Evolutionary conservation across 2,329 filamentous ascomycete species (phyloP).

Genomic region (Cordyceps pruinosa): DNA sequence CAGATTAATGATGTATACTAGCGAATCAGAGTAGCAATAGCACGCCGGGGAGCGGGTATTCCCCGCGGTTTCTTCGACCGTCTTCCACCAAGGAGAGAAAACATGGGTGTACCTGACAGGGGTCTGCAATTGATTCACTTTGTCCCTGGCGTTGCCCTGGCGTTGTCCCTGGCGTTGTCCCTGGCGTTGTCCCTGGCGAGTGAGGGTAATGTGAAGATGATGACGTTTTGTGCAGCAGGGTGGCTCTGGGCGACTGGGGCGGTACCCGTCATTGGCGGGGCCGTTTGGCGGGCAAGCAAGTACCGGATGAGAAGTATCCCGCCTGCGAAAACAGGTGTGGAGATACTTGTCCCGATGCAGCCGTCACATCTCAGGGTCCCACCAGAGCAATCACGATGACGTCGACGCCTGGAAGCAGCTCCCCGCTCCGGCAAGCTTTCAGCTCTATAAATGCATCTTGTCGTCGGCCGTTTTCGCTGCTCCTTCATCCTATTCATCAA

Average conservation of each 20-base stretch:
- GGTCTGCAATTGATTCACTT: background rate
- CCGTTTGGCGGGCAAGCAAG: background rate
- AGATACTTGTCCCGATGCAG: background rate
- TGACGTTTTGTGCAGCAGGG: constrained; percentile 6
- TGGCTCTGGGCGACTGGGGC: background rate
- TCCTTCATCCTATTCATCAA: constrained; percentile 1
- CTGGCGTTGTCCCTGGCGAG: background rate
- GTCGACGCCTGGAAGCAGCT: constrained; percentile 11
- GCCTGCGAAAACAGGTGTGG: background rate
- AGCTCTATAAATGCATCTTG: constrained; percentile 10
- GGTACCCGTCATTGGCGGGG: constrained; percentile 8
- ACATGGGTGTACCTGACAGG: constrained; percentile 9
- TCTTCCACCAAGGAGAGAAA: constrained; percentile 4
- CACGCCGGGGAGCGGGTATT: background rate
- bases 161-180: no score
- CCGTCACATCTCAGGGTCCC: constrained; percentile 7
- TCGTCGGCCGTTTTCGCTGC: background rate
- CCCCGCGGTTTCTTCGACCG: background rate
- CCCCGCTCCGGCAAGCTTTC: constrained; percentile 8
- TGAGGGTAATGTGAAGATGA: constrained; percentile 2
- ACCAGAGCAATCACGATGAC: constrained; percentile 11
- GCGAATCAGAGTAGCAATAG: constrained; percentile 10
- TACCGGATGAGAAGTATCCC: background rate
- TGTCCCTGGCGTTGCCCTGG: no score
- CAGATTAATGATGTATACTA: background rate